phyloP scores from a whole-genome alignment of 2,329 filamentous ascomycete genomes.

The Boeremia lycopersici region DNA sequence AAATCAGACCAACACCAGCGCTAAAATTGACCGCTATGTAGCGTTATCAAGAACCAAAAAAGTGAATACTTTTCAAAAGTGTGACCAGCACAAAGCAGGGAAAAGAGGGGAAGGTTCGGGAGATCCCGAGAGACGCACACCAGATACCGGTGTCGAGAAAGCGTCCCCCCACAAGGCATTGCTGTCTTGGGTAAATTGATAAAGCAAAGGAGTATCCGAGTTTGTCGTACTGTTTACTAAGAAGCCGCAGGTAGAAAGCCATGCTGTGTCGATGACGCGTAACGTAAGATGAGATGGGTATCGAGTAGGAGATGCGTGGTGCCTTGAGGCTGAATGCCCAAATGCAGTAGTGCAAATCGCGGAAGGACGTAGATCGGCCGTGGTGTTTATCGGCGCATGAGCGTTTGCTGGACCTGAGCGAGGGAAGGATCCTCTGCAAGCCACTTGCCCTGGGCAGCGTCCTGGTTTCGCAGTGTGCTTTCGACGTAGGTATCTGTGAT shows the following conservation, averaged over 20 bases:
- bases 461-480: conserved; percentile 60
- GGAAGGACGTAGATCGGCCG: conserved; percentile 8
- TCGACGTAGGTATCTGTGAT: conserved; percentile 64
- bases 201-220: not conserved
- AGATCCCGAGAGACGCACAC: conserved; percentile 10
- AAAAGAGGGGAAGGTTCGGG: not conserved
- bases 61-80: conserved; percentile 12
- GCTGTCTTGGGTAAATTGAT: conserved; percentile 7
- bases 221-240: not conserved
- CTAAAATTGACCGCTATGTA: conserved; percentile 10
- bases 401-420: conserved; percentile 53
- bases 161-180: conserved; percentile 11
- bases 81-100: conserved; percentile 15
- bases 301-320: conserved; percentile 22
- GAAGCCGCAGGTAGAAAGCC: not conserved
- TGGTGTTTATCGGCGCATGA: conserved; percentile 38
- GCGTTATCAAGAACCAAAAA: conserved; percentile 7
- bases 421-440: conserved; percentile 65
- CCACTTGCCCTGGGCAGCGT: conserved; percentile 65
- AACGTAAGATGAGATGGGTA: conserved; percentile 23
- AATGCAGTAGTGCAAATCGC: conserved; percentile 12
- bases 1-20: conserved; percentile 17
- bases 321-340: conserved; percentile 15
- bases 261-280: conserved; percentile 16
- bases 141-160: not conserved